phyloP scores from a whole-genome alignment of 192 early-diverging fungal species.

The Backusella liffmaniae region DNA sequence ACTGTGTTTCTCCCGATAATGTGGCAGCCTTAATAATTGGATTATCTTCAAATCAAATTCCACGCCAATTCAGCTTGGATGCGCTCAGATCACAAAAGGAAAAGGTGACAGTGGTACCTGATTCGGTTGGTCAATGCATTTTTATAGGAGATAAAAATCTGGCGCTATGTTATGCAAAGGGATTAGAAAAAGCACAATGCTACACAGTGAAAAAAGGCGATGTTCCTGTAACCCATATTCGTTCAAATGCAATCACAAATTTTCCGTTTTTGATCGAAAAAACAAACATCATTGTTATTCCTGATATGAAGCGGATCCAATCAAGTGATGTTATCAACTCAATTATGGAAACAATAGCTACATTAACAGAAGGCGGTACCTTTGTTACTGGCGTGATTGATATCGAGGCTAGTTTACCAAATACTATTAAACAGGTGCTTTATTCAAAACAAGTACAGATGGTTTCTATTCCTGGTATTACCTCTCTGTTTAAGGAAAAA shows the following conservation, averaged over 20 bases:
- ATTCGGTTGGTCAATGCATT: neutral
- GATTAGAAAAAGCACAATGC: neutral
- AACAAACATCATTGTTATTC: neutral
- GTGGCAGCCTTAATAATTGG: conserved; percentile 8
- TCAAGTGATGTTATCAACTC: neutral
- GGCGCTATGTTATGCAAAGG: neutral
- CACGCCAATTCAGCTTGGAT: conserved; percentile 24
- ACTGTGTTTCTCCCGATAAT: conserved; percentile 17
- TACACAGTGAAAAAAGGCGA: neutral
- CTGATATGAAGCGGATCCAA: neutral
- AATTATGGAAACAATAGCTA: neutral
- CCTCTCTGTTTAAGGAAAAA: neutral
- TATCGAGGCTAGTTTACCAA: neutral
- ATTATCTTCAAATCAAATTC: neutral
- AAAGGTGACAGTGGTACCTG: neutral
- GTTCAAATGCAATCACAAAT: neutral
- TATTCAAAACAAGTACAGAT: neutral
- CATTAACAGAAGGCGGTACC: neutral
- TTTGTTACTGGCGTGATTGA: neutral
- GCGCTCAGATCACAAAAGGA: neutral
- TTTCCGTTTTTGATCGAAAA: conserved; percentile 4
- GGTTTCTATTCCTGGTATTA: neutral
- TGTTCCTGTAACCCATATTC: neutral
- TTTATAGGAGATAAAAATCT: neutral
- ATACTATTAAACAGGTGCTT: neutral